A percentile compares a stretch with the other conserved stretches of the same genome.
phyloP scores from a whole-genome alignment of 2,329 filamentous ascomycete genomes.

The Annulohypoxylon truncatum region DNA sequence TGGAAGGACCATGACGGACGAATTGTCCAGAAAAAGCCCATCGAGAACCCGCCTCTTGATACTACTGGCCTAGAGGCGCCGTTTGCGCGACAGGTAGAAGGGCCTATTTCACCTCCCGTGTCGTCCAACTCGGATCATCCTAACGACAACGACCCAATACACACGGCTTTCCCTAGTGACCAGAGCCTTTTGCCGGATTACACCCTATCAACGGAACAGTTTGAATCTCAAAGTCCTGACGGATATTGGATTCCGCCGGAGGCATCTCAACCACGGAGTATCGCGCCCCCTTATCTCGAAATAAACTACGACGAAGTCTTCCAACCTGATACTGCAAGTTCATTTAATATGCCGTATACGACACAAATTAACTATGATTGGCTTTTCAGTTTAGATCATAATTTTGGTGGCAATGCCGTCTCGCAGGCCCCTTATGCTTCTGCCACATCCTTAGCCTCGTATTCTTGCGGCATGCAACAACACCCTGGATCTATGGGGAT shows the following conservation, averaged over 20 bases:
- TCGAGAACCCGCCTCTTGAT: conserved; percentile 17
- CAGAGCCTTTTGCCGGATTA: conserved; percentile 23
- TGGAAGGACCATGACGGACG: conserved; percentile 66
- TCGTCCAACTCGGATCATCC: conserved; percentile 32
- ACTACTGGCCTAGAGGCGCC: conserved; percentile 2
- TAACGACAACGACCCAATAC: conserved; percentile 23
- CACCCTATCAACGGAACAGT: conserved; percentile 19
- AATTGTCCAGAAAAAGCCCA: conserved; percentile 60
- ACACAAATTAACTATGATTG: conserved; percentile 72
- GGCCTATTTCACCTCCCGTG: conserved; percentile 34
- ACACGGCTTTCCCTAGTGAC: conserved; percentile 16
- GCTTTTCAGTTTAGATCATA: conserved; percentile 64
- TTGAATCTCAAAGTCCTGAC: conserved; percentile 17
- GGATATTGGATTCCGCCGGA: conserved; percentile 24
- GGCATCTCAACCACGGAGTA: conserved; percentile 12
- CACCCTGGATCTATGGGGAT: conserved; percentile 8
- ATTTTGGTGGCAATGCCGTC: neutral
- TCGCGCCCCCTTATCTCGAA: conserved; percentile 29
- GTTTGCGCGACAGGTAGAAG: conserved; percentile 18
- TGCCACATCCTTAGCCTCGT: conserved; percentile 11
- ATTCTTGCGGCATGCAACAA: conserved; percentile 19
- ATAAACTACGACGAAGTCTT: conserved; percentile 65
- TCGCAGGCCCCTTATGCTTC: conserved; percentile 25
- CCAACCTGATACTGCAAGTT: conserved; percentile 70
- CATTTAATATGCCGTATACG: conserved; percentile 74